phyloP scores from a whole-genome alignment of 1,284 basidiomycete genomes.

The Marasmius tenuissimus region DNA sequence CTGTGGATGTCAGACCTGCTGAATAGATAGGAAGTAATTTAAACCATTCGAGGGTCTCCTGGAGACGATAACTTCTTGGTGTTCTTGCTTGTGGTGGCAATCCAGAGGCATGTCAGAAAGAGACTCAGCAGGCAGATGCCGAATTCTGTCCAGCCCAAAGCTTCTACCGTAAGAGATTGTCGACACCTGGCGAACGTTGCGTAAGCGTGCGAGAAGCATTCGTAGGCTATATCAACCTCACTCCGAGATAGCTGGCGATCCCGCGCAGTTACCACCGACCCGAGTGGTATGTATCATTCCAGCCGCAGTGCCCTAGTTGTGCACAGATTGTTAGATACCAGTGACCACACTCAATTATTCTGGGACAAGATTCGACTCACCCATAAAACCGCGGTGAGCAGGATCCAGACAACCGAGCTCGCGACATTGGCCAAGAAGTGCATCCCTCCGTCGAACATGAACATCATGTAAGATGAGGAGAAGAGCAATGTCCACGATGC shows the following conservation, averaged over 20 bases:
- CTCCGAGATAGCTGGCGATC: constrained; percentile 53
- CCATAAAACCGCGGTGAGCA: constrained; percentile 65
- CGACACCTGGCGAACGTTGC: constrained; percentile 48
- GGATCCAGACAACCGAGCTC: constrained; percentile 73
- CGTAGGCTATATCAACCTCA: constrained; percentile 16
- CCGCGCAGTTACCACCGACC: constrained; percentile 56
- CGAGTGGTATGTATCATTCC: constrained; percentile 66
- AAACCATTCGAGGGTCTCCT: constrained; percentile 39
- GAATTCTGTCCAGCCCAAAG: constrained; percentile 74
- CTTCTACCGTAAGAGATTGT: constrained; percentile 69
- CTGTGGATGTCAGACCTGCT: neutral
- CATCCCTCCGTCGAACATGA: constrained; percentile 63
- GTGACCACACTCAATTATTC: constrained; percentile 2
- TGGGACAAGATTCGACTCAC: constrained; percentile 33
- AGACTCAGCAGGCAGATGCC: constrained; percentile 63
- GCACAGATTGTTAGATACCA: neutral
- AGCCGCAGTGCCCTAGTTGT: constrained; percentile 57
- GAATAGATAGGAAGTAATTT: neutral
- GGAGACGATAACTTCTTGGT: neutral
- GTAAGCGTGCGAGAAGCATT: neutral
- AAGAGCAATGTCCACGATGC: constrained; percentile 73
- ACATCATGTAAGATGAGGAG: constrained; percentile 64
- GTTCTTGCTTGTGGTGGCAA: constrained; percentile 40
- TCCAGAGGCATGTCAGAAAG: constrained; percentile 60
- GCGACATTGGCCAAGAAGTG: constrained; percentile 71